Conservation (phyloP, 768 basidiomycete genomes). For the Tulasnella sp. region DNA sequence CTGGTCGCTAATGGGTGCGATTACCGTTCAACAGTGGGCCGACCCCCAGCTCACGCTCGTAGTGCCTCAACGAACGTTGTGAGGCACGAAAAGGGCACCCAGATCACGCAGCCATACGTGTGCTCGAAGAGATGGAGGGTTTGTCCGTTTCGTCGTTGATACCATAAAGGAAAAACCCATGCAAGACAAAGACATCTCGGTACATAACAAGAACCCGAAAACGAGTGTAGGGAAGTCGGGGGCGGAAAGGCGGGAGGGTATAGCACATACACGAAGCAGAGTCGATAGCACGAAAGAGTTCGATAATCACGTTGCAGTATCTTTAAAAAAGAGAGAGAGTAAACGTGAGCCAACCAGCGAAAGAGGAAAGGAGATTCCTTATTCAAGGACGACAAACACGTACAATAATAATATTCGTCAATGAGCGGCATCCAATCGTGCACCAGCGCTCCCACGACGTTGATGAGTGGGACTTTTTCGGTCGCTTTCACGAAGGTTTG, state of each 20-base stretch:
- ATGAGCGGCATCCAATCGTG: constrained; percentile 89
- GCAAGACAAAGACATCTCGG: neutral
- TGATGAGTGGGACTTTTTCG: constrained; percentile 62
- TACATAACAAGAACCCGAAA: neutral
- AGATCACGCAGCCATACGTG: neutral
- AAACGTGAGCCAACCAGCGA: neutral
- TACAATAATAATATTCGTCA: constrained; percentile 90
- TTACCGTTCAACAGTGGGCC: too few relatives aligned
- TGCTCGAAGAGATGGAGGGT: neutral
- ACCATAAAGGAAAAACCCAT: neutral
- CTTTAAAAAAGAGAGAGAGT: neutral
- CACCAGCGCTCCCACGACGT: constrained; percentile 68
- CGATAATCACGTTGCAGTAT: constrained; percentile 4
- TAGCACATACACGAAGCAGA: neutral
- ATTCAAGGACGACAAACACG: too few relatives aligned
- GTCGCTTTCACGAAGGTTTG: constrained; percentile 62
- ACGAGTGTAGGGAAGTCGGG: neutral
- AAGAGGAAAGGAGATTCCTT: too few relatives aligned
- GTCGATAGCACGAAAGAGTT: neutral
- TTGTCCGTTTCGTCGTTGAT: neutral
- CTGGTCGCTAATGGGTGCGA: too few relatives aligned
- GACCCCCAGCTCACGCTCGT: too few relatives aligned
- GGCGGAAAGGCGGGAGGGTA: neutral
- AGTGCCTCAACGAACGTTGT: too few relatives aligned
- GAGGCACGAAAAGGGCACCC: neutral